These are phyloP conservation scores for Starmerella khaoyaiensis DNA, from an alignment of 805 yeast species.

Conservation along the genomic window DNA sequence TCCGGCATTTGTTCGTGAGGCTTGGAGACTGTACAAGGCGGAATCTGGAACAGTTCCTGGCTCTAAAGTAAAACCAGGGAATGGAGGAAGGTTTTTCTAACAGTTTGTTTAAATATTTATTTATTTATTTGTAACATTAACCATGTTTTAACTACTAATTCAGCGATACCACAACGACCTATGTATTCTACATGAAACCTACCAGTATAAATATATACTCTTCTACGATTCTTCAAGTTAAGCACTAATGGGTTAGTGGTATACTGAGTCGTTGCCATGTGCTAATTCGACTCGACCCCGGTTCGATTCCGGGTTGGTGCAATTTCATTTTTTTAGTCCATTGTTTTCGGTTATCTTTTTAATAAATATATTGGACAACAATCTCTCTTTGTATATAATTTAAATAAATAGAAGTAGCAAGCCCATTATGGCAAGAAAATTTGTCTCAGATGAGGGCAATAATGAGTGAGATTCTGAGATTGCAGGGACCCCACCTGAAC, in stretches of 20 bases:
- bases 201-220: too few relatives aligned
- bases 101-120: background rate
- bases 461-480: too few relatives aligned
- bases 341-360: background rate
- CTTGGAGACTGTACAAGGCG: constrained; percentile 62
- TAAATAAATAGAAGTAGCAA: too few relatives aligned
- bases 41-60: constrained; percentile 54
- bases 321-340: constrained; percentile 30
- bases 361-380: background rate
- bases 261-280: constrained; percentile 17
- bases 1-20: constrained; percentile 79
- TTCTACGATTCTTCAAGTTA: too few relatives aligned
- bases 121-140: background rate
- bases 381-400: too few relatives aligned
- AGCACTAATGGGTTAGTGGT: constrained; percentile 18
- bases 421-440: too few relatives aligned
- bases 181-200: too few relatives aligned
- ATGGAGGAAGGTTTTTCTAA: constrained; percentile 34
- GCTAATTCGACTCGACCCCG: constrained; percentile 66
- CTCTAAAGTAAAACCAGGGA: constrained; percentile 60
- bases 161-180: too few relatives aligned
- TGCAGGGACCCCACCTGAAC: background rate
- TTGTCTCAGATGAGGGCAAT: too few relatives aligned
- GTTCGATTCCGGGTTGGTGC: constrained; percentile 99
- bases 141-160: too few relatives aligned